Evolutionary conservation across 2,329 filamentous ascomycete genomes (phyloP).

Genomic region (Botrytis deweyae): DNA sequence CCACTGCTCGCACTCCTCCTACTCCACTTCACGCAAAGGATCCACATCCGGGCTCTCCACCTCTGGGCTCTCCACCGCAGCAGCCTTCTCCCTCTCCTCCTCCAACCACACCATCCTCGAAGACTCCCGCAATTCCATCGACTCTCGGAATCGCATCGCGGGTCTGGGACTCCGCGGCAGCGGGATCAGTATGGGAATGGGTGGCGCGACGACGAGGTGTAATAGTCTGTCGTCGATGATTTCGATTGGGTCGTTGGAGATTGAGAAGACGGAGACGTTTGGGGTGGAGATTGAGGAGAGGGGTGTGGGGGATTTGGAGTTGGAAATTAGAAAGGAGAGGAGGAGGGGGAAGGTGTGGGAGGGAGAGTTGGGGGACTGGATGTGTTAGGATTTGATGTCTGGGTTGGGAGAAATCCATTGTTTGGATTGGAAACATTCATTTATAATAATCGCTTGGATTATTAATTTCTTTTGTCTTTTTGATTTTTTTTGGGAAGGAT

Average conservation of each 20-base stretch:
- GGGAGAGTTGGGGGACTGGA: background rate
- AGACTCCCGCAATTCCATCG: background rate
- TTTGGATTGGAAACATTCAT: background rate
- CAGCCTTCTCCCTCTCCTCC: background rate
- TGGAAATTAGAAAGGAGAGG: background rate
- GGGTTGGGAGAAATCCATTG: background rate
- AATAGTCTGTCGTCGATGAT: background rate
- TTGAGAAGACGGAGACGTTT: background rate
- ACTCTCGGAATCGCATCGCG: background rate
- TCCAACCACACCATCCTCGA: background rate
- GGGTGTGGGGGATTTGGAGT: background rate
- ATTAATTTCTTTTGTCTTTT: background rate
- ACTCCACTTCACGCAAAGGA: background rate
- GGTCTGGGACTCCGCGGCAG: background rate
- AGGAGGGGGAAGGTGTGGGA: background rate
- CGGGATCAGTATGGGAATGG: background rate
- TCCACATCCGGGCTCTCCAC: background rate
- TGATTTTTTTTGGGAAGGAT: background rate
- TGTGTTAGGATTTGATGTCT: background rate
- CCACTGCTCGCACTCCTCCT: background rate
- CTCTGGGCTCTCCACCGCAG: background rate
- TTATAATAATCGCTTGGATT: background rate
- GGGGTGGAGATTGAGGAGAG: background rate
- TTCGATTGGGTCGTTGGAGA: background rate
- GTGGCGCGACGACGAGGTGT: background rate